Percentiles rank a stretch among this genome's conserved stretches.
phyloP scores from a whole-genome alignment of 257 asterid genomes.

The Marsdenia floribunda region DNA sequence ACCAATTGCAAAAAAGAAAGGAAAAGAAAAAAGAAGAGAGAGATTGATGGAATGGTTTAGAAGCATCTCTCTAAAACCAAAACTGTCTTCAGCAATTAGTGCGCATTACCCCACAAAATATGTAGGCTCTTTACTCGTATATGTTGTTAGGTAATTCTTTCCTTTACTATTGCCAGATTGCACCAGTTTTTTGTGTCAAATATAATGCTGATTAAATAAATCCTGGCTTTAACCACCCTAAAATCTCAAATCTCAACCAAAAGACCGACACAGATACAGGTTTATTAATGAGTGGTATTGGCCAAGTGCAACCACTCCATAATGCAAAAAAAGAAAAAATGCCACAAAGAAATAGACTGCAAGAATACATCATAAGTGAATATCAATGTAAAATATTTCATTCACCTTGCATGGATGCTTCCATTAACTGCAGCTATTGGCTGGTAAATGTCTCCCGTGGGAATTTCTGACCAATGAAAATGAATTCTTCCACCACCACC shows the following conservation, averaged over 20 bases:
- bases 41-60: background rate
- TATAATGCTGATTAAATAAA: background rate
- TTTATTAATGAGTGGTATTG: background rate
- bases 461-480: conserved; percentile 91
- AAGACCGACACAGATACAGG: background rate
- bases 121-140: background rate
- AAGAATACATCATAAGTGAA: background rate
- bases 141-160: background rate
- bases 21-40: too few species aligned
- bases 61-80: background rate
- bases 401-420: conserved; percentile 68
- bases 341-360: background rate
- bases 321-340: background rate
- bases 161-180: background rate
- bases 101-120: background rate
- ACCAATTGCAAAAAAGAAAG: background rate
- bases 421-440: conserved; percentile 84
- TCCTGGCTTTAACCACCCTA: background rate
- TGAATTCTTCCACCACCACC: conserved; percentile 99
- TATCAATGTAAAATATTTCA: conserved; percentile 9
- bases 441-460: conserved; percentile 90
- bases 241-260: background rate
- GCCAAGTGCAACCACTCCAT: background rate
- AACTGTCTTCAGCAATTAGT: background rate
- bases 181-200: background rate